Percentiles rank a stretch among this genome's conserved stretches.
phyloP scores from a whole-genome alignment of 1,139 yeast genomes.

The Geotrichum australiense region DNA sequence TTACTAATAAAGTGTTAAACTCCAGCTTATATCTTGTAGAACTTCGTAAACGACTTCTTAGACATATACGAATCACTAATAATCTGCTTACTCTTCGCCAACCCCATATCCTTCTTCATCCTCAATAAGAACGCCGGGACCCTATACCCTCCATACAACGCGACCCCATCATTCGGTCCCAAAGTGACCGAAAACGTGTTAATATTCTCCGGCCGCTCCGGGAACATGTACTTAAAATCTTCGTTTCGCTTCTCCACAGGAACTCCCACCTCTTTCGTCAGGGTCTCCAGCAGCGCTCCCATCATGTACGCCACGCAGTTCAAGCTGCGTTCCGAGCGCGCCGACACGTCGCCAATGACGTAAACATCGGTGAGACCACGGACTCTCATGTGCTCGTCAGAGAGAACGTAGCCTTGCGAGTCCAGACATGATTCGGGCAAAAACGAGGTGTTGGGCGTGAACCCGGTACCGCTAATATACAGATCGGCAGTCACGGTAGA shows the following conservation, averaged over 20 bases:
- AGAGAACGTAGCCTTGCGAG: neutral
- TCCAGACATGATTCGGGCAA: constrained; percentile 1
- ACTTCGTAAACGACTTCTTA: neutral
- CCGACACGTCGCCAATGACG: constrained; percentile 6
- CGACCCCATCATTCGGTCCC: constrained; percentile 11
- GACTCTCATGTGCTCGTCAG: neutral
- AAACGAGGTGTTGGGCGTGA: constrained; percentile 10
- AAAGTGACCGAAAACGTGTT: constrained; percentile 4
- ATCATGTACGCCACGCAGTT: constrained; percentile 1
- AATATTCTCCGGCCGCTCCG: no score
- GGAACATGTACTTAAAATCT: neutral
- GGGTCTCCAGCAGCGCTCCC: constrained; percentile 1
- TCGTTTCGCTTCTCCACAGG: neutral
- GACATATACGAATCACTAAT: neutral
- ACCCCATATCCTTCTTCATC: constrained; percentile 2
- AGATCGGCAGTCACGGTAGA: constrained; percentile 4
- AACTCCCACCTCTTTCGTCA: neutral
- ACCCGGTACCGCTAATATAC: constrained; percentile 9
- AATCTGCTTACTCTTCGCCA: neutral
- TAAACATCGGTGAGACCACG: constrained; percentile 1
- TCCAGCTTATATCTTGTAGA: no score
- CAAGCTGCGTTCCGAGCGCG: constrained; percentile 1
- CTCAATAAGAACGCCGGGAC: constrained; percentile 4
- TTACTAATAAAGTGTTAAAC: no score
- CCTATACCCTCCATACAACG: constrained; percentile 7